Percentiles rank a stretch among this genome's conserved stretches.
These are phyloP conservation scores for Colletotrichum sp. DNA, from an alignment of 2,329 filamentous ascomycete genomes.

Conservation along the genomic window DNA sequence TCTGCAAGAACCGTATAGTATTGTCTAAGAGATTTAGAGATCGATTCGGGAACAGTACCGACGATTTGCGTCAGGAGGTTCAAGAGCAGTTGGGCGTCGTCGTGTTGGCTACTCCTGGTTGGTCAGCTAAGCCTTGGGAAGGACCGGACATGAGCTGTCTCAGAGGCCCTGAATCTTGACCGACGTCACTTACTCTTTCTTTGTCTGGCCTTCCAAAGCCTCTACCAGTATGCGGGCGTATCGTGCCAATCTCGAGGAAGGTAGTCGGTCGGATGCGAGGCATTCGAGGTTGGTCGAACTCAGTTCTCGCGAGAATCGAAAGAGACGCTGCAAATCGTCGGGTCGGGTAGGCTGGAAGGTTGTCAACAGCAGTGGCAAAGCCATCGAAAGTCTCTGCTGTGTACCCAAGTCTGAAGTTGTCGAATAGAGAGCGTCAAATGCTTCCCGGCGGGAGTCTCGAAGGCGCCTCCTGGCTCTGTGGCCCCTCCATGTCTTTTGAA, in stretches of 20 bases:
- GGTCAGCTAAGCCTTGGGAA: neutral
- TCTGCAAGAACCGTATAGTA: conserved; percentile 47
- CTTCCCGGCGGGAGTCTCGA: conserved; percentile 58
- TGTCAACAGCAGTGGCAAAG: conserved; percentile 52
- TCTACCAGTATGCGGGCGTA: conserved; percentile 41
- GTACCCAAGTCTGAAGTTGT: conserved; percentile 34
- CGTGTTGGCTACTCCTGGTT: conserved; percentile 17
- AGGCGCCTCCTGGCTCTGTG: conserved; percentile 65
- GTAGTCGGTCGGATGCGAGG: conserved; percentile 35
- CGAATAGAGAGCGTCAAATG: conserved; percentile 67
- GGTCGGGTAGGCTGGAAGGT: conserved; percentile 48
- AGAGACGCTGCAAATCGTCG: conserved; percentile 55
- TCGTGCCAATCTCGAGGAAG: conserved; percentile 32
- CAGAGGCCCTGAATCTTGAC: neutral
- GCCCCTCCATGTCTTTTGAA: conserved; percentile 86
- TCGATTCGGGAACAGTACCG: conserved; percentile 28
- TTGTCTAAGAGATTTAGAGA: conserved; percentile 28
- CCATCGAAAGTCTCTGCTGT: conserved; percentile 39
- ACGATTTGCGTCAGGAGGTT: conserved; percentile 37
- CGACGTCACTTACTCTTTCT: neutral
- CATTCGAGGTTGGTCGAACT: conserved; percentile 34
- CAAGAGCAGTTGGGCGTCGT: conserved; percentile 35
- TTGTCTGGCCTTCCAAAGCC: conserved; percentile 28
- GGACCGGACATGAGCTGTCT: neutral
- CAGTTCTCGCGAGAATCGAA: conserved; percentile 49